These are phyloP conservation scores for Pleurotus tuber-regium DNA, from an alignment of 768 basidiomycete species.

Conservation along the genomic window DNA sequence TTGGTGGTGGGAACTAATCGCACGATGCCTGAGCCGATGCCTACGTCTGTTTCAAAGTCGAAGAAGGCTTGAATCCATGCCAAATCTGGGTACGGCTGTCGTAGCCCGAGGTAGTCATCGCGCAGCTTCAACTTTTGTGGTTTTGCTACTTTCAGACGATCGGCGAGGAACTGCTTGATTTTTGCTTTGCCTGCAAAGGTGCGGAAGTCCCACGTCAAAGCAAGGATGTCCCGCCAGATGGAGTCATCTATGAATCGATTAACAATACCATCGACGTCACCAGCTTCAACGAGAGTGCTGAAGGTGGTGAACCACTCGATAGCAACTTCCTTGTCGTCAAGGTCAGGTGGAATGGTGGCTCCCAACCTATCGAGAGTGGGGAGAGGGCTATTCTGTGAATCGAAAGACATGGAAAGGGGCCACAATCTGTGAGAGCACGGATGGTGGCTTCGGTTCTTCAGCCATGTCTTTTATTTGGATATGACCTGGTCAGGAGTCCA, in stretches of 20 bases:
- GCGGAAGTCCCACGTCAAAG: slow-evolving; percentile 54
- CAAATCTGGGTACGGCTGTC: slow-evolving; percentile 46
- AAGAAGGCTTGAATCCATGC: slow-evolving; percentile 58
- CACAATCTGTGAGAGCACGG: no score
- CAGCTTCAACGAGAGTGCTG: slow-evolving; percentile 9
- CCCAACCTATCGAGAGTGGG: slow-evolving; percentile 28
- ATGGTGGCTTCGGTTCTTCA: no score
- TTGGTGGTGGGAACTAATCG: slow-evolving; percentile 47
- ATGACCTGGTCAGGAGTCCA: no score
- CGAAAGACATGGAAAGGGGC: no score
- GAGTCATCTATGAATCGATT: slow-evolving; percentile 24
- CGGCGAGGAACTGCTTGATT: slow-evolving; percentile 37
- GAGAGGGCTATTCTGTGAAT: no score
- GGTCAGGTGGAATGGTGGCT: slow-evolving; percentile 16
- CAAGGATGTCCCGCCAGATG: slow-evolving; percentile 50
- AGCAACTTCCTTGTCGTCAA: slow-evolving; percentile 26
- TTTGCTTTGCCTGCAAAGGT: slow-evolving; percentile 36
- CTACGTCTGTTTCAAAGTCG: slow-evolving; percentile 51
- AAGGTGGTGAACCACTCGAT: slow-evolving; percentile 28
- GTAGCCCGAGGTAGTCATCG: slow-evolving; percentile 29
- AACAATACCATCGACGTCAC: slow-evolving; percentile 15
- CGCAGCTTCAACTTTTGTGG: slow-evolving; percentile 29
- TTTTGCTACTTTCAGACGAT: slow-evolving; percentile 29
- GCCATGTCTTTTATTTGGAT: no score
- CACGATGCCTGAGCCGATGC: slow-evolving; percentile 48